Percentiles rank a stretch among this genome's conserved stretches.
Conservation (phyloP, 768 basidiomycete species). For the Cyclocybe cylindracea region DNA sequence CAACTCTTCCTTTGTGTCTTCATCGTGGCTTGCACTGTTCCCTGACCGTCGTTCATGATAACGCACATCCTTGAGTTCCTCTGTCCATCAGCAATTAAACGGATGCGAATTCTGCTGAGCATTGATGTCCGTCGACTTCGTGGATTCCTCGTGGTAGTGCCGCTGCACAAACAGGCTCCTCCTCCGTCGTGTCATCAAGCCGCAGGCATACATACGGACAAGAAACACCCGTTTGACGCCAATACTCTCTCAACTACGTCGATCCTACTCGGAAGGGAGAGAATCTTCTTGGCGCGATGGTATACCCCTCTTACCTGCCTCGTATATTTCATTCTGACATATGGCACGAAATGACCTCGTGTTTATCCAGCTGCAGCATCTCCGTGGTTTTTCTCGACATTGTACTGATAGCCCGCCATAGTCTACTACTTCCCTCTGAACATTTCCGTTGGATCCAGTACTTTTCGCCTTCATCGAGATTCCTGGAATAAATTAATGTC, state of each 20-base stretch:
- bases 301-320: neutral
- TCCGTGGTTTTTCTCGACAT: slow-evolving; percentile 4
- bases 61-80: neutral
- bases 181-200: neutral
- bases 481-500: slow-evolving; percentile 15
- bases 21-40: slow-evolving; percentile 2
- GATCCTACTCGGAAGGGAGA: no score
- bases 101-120: slow-evolving; percentile 14
- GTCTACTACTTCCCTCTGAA: slow-evolving; percentile 4
- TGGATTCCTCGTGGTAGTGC: slow-evolving; percentile 23
- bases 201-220: neutral
- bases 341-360: slow-evolving; percentile 2
- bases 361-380: slow-evolving; percentile 2
- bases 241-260: no score
- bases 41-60: neutral
- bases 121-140: slow-evolving; percentile 22
- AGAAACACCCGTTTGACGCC: no score
- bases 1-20: neutral
- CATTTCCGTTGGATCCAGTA: slow-evolving; percentile 9
- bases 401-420: slow-evolving; percentile 4
- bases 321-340: neutral
- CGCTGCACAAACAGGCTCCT: neutral
- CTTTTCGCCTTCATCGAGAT: slow-evolving; percentile 16
- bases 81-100: neutral
- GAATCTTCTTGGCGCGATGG: no score